phyloP scores from a whole-genome alignment of 805 yeast genomes.

The Isabelozyma pseudorhagii region DNA sequence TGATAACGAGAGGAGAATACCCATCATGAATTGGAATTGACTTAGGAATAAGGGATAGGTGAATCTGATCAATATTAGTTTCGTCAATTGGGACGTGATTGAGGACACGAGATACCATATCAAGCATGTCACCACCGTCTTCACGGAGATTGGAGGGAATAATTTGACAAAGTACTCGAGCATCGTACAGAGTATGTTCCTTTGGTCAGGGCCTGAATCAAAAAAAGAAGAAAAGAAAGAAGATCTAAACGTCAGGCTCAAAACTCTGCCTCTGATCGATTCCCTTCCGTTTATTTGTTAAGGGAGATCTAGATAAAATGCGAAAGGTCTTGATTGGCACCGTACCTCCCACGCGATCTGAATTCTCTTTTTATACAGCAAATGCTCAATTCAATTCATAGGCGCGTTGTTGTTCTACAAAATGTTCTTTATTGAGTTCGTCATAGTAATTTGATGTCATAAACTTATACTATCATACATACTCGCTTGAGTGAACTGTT shows the following conservation, averaged over 20 bases:
- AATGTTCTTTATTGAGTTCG: no score
- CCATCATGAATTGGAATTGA: constrained; percentile 58
- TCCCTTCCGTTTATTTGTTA: no score
- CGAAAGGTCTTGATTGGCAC: no score
- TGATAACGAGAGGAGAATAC: constrained; percentile 39
- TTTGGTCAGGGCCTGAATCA: background rate
- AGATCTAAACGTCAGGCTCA: no score
- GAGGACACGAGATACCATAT: constrained; percentile 64
- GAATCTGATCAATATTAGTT: constrained; percentile 49
- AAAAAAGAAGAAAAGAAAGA: background rate
- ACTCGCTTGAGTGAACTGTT: no score
- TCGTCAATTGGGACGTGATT: constrained; percentile 62
- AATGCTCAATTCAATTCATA: no score
- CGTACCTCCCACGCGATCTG: no score
- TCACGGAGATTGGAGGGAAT: constrained; percentile 32
- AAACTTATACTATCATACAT: background rate
- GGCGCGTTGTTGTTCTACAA: no score
- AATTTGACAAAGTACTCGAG: background rate
- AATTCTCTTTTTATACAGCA: no score
- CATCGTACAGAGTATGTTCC: background rate
- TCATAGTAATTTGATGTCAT: background rate
- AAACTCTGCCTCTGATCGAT: no score
- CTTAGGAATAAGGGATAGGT: constrained; percentile 63
- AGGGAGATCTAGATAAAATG: no score
- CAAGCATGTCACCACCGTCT: constrained; percentile 44